Conservation (phyloP, 2,329 filamentous ascomycete genomes). For the Neospermospora avenae region DNA sequence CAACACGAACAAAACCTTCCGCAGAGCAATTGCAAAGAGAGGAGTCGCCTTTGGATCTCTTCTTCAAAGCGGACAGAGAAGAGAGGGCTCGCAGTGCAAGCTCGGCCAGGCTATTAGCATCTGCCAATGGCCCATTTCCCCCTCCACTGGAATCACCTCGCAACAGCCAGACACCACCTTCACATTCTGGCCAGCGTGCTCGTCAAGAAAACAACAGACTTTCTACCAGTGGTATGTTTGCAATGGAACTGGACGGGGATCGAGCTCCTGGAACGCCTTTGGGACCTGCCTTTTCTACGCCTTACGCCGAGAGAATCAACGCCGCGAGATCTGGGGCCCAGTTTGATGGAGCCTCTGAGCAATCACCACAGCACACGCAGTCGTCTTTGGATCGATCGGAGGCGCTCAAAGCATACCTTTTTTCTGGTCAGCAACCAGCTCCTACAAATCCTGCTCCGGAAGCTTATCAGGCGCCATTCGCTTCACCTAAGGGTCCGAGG, state of each 20-base stretch:
- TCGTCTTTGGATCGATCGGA: constrained; percentile 41
- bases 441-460: constrained; percentile 8
- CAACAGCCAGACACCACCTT: constrained; percentile 35
- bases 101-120: constrained; percentile 43
- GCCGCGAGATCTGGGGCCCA: constrained; percentile 42
- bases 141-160: constrained; percentile 44
- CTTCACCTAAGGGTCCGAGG: constrained; percentile 13
- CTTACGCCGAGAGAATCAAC: constrained; percentile 59
- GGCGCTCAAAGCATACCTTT: constrained; percentile 56
- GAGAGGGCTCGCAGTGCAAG: constrained; percentile 61
- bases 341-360: constrained; percentile 14
- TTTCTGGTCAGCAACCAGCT: constrained; percentile 39
- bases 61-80: constrained; percentile 83
- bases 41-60: constrained; percentile 80
- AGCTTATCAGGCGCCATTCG: constrained; percentile 11
- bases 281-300: constrained; percentile 66
- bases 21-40: constrained; percentile 51
- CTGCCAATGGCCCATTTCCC: constrained; percentile 46
- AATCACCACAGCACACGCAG: constrained; percentile 9
- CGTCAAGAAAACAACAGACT: constrained; percentile 43
- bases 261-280: constrained; percentile 49
- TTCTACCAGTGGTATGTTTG: constrained; percentile 56
- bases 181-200: constrained; percentile 33
- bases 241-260: constrained; percentile 65
- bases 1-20: constrained; percentile 46